Conservation (phyloP, 129 eudicot species). For the Flaveria robusta region DNA sequence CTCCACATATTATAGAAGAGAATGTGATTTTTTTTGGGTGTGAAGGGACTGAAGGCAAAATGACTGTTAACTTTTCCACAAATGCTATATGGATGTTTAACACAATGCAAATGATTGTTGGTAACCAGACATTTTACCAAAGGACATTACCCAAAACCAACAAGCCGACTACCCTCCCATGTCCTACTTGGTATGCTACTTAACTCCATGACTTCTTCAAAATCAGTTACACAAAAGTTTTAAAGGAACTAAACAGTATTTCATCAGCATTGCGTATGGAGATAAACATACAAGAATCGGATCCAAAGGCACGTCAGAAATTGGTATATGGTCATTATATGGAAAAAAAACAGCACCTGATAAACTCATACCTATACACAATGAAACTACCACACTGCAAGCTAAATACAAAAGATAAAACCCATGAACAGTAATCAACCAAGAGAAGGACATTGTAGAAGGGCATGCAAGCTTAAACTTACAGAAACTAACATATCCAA, state of each 20-base stretch:
- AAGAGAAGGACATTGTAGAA: neutral
- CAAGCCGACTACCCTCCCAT: neutral
- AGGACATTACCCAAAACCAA: neutral
- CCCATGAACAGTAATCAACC: neutral
- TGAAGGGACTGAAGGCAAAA: neutral
- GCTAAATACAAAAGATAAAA: neutral
- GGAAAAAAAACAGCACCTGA: neutral
- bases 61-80: neutral
- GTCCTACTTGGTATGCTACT: neutral
- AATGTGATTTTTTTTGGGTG: neutral
- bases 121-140: neutral
- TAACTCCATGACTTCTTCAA: neutral
- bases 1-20: neutral
- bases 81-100: neutral
- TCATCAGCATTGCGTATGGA: neutral
- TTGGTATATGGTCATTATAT: neutral
- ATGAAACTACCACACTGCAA: neutral
- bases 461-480: neutral
- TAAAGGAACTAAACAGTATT: neutral
- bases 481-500: neutral
- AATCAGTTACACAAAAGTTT: neutral
- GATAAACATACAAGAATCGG: neutral
- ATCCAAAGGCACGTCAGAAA: neutral
- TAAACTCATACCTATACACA: constrained; percentile 15
- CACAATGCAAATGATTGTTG: neutral